Percentiles rank a stretch among this genome's conserved stretches.
phyloP scores from a whole-genome alignment of 805 yeast species.

The Spathaspora hagerdaliae region DNA sequence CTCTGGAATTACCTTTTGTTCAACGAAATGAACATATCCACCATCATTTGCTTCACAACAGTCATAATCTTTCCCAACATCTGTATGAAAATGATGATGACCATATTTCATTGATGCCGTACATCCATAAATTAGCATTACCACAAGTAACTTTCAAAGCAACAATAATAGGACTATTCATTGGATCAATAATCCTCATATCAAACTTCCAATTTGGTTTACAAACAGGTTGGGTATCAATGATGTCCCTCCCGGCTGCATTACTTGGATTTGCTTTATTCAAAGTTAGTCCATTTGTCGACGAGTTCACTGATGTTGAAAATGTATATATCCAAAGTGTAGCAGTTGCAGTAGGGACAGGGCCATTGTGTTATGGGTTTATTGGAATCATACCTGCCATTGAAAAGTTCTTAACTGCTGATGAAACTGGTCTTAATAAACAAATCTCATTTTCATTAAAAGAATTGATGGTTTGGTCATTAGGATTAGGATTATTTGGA shows the following conservation, averaged over 20 bases:
- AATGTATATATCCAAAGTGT: slow-evolving; percentile 89
- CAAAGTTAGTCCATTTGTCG: slow-evolving; percentile 50
- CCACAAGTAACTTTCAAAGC: slow-evolving; percentile 74
- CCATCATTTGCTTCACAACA: too few species aligned
- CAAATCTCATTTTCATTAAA: slow-evolving; percentile 31
- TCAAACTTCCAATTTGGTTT: slow-evolving; percentile 95
- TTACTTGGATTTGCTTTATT: slow-evolving; percentile 81
- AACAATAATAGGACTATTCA: slow-evolving; percentile 67
- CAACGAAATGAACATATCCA: too few species aligned
- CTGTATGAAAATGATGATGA: too few species aligned
- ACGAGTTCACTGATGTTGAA: slow-evolving; percentile 72
- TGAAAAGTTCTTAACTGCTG: slow-evolving; percentile 75
- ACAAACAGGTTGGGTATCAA: slow-evolving; percentile 98
- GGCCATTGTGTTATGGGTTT: slow-evolving; percentile 91
- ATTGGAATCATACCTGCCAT: slow-evolving; percentile 96
- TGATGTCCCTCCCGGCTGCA: slow-evolving; percentile 97
- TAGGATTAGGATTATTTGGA: slow-evolving; percentile 89
- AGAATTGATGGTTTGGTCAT: slow-evolving; percentile 75
- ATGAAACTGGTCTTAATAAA: slow-evolving; percentile 64
- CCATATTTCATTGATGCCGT: neutral
- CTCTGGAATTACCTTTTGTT: too few species aligned
- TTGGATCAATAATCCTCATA: slow-evolving; percentile 83
- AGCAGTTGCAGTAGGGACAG: slow-evolving; percentile 96
- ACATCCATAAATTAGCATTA: slow-evolving; percentile 42
- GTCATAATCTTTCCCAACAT: too few species aligned